Evolutionary conservation across 192 early-diverging fungal genomes (phyloP).

Genomic region (Coemansia sp.): DNA sequence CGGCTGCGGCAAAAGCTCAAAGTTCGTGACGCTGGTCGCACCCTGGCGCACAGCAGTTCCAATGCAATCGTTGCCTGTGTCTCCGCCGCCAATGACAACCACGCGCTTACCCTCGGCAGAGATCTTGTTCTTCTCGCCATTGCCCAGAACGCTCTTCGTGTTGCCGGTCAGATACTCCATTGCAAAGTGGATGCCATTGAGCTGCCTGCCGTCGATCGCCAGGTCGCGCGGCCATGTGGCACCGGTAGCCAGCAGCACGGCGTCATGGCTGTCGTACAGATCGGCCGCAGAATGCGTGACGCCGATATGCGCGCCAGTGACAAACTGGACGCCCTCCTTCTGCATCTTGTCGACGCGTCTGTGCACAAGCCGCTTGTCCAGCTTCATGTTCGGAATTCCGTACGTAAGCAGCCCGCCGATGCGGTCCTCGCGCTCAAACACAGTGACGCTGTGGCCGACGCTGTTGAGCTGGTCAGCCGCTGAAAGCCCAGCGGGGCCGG

Average conservation of each 20-base stretch:
- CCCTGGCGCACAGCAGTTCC: constrained; percentile 92
- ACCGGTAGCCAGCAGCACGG: constrained; percentile 85
- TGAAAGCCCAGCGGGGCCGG: constrained; percentile 92
- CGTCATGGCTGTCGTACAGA: constrained; percentile 73
- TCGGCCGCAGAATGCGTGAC: constrained; percentile 70
- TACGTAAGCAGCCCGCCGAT: constrained; percentile 96
- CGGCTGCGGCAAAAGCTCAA: constrained; percentile 96
- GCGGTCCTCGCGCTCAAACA: constrained; percentile 97
- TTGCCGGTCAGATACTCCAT: constrained; percentile 96
- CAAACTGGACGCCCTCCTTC: constrained; percentile 92
- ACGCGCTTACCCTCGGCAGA: constrained; percentile 90
- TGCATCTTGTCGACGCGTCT: constrained; percentile 91
- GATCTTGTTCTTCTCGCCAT: constrained; percentile 56
- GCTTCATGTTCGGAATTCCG: constrained; percentile 99
- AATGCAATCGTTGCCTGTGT: constrained; percentile 97
- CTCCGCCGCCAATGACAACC: constrained; percentile 97
- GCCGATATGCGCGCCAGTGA: constrained; percentile 86
- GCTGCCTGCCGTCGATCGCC: constrained; percentile 79
- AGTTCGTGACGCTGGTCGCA: constrained; percentile 87
- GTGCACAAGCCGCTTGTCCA: constrained; percentile 95
- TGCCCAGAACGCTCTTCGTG: constrained; percentile 83
- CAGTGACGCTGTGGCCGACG: constrained; percentile 91
- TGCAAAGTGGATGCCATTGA: constrained; percentile 94
- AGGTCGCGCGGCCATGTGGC: constrained; percentile 98
- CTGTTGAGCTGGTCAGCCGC: constrained; percentile 98